Conservation (phyloP, 805 yeast species). For the Ogataea ramenticola region DNA sequence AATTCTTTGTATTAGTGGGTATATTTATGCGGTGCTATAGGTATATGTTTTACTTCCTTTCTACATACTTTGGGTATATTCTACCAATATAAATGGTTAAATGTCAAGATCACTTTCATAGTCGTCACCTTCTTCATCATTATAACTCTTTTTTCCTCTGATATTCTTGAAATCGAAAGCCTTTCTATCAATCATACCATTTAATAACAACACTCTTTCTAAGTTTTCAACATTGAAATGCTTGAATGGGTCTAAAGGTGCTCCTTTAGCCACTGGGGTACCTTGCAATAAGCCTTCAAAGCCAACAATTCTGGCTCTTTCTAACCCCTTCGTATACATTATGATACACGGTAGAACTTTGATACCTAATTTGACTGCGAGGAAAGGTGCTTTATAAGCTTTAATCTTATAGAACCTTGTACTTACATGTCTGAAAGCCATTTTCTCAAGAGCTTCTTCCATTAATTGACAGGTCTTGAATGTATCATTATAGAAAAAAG, state of each 20-base stretch:
- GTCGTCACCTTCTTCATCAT: conserved; percentile 11
- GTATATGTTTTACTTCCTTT: too few species aligned
- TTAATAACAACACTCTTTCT: conserved; percentile 33
- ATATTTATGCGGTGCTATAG: too few species aligned
- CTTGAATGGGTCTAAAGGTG: conserved; percentile 23
- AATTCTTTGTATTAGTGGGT: too few species aligned
- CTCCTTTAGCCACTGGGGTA: conserved; percentile 16
- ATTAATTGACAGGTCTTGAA: conserved; percentile 56
- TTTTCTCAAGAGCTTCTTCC: conserved; percentile 35
- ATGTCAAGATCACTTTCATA: conserved; percentile 34
- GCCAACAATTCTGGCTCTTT: conserved; percentile 57
- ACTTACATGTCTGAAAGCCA: conserved; percentile 53
- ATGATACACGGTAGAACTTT: conserved; percentile 68
- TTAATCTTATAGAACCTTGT: conserved; percentile 47
- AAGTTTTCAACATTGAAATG: conserved; percentile 41
- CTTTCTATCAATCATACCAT: conserved; percentile 27
- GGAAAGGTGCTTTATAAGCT: conserved; percentile 65
- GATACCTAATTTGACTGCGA: conserved; percentile 54
- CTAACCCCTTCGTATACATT: conserved; percentile 53
- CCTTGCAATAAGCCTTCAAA: conserved; percentile 45
- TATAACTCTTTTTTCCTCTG: conserved; percentile 6
- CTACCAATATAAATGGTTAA: conserved; percentile 3
- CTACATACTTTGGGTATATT: too few species aligned
- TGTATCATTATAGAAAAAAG: conserved; percentile 57
- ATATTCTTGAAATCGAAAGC: conserved; percentile 24